Percentiles rank a stretch among this genome's conserved stretches.
Conservation (phyloP, 2,329 filamentous ascomycete genomes). For the Botryotinia calthae region DNA sequence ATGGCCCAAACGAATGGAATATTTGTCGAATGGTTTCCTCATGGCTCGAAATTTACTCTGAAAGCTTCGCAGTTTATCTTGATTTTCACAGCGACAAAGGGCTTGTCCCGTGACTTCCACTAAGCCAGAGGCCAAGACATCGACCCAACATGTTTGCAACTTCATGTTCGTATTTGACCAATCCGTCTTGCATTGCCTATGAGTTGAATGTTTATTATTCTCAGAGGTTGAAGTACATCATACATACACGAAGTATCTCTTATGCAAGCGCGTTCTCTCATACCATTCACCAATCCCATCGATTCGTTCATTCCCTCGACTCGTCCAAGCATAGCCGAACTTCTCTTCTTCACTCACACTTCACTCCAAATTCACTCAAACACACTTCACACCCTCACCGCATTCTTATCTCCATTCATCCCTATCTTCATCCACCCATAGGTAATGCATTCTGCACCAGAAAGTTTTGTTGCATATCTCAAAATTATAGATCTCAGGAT, state of each 20-base stretch:
- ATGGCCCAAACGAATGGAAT: neutral
- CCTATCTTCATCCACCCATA: neutral
- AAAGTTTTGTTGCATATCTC: neutral
- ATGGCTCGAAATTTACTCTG: neutral
- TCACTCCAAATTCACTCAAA: neutral
- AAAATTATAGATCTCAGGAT: neutral
- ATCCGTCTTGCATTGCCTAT: neutral
- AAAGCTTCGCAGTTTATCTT: neutral
- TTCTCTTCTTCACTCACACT: neutral
- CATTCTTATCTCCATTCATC: neutral
- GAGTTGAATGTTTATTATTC: accelerated
- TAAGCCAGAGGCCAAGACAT: neutral
- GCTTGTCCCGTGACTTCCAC: neutral
- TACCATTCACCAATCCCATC: neutral
- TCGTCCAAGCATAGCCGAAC: neutral
- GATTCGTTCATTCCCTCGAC: neutral
- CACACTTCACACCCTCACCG: neutral
- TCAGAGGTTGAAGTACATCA: neutral
- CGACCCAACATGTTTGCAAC: neutral
- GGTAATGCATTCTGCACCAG: neutral
- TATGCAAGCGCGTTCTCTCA: too few species aligned
- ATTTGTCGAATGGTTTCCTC: too few species aligned
- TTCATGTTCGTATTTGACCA: too few species aligned
- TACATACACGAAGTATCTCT: neutral
- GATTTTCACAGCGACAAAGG: neutral